These are phyloP conservation scores for Tuber aestivum DNA, from an alignment of 495 filamentous ascomycete genomes.

Conservation along the genomic window DNA sequence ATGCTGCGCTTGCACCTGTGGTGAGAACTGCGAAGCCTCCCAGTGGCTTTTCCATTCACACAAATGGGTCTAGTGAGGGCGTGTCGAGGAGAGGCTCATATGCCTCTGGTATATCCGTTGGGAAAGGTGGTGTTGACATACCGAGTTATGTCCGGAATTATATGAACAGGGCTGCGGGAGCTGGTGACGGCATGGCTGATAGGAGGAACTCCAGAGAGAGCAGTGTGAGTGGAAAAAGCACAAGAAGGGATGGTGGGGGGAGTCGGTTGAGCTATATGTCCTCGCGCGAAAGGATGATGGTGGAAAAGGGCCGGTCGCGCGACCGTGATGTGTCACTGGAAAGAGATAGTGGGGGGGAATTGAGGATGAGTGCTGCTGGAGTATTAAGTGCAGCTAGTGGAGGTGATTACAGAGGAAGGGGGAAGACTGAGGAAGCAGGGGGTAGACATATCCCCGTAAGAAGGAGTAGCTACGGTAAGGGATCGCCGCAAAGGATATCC, in stretches of 20 bases:
- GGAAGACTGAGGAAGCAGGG: slow-evolving; percentile 26
- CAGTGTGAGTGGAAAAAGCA: slow-evolving; percentile 21
- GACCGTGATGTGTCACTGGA: slow-evolving; percentile 6
- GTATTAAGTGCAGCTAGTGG: slow-evolving; percentile 24
- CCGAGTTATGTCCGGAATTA: slow-evolving; percentile 42
- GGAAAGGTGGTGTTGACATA: slow-evolving; percentile 49
- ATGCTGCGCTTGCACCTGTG: slow-evolving; percentile 74
- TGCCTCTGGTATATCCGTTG: slow-evolving; percentile 47
- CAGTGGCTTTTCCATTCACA: slow-evolving; percentile 62
- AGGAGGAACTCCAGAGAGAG: slow-evolving; percentile 33
- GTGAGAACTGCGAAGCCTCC: slow-evolving; percentile 81
- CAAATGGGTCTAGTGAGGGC: slow-evolving; percentile 55
- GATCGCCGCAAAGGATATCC: slow-evolving; percentile 23
- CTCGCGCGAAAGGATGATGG: slow-evolving; percentile 37
- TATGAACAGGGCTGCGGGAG: slow-evolving; percentile 37
- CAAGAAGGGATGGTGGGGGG: slow-evolving; percentile 20
- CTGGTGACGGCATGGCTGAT: slow-evolving; percentile 52
- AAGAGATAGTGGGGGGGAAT: slow-evolving; percentile 25
- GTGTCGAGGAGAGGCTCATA: slow-evolving; percentile 45
- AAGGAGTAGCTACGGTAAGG: slow-evolving; percentile 39
- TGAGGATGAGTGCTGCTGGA: slow-evolving; percentile 36
- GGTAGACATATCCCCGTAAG: slow-evolving; percentile 37
- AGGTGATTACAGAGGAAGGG: slow-evolving; percentile 23
- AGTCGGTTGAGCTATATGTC: slow-evolving; percentile 37
- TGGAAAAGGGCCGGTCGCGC: slow-evolving; percentile 23